Base-by-base conservation (phyloP, 306 rosid species). In the Astragalus membranaceus region DNA sequence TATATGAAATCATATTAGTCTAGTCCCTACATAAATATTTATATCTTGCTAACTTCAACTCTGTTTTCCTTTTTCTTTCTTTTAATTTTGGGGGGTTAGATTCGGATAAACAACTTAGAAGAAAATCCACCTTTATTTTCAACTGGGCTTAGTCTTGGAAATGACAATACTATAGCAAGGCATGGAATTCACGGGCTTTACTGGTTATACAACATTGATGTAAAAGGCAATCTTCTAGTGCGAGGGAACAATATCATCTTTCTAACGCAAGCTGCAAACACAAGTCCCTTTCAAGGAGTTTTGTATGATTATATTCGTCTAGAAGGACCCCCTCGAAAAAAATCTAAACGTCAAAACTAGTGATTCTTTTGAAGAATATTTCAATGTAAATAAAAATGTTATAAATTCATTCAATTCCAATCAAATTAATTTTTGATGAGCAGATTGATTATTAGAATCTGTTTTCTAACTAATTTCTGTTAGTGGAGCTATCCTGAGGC, bases 171-270 rank as follows among this genome's bases (percentile, higher is more conserved):
- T 4, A 86, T 88, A 64, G 85, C 88, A 2, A 88, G 97, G 66
- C 95, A 86, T 74, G 97, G 97, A 75, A 88, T 91, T 75, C 97
- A 91, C 52, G 97, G 95, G 8, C 84, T 91, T 8, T 91, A 88
- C 61, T 7, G 92, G 81, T 83, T 91, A 33, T 91, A 33, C 79
- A 86, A 36, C 57, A 41, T 91, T 10, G 75, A 59, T 10, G 35
- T 91, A 5, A 43, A 81, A 0, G 83, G 82, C 20, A 14, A 14
- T 36, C 41, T 64, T 75, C 87, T 88, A 10, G 75, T 41, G 64
- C 64, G 53, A 14, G 96, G 93, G 8, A 68, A 79, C 26, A 91
- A 91, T 75, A 80, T 84, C 23, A 55, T 91, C 20, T 84, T 83
- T 80, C 80, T 91, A 29, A 78, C 85, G 2, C 97, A 86, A 53